Base-by-base conservation (phyloP, 2,329 filamentous ascomycete genomes). In the Penicillium sp. region DNA sequence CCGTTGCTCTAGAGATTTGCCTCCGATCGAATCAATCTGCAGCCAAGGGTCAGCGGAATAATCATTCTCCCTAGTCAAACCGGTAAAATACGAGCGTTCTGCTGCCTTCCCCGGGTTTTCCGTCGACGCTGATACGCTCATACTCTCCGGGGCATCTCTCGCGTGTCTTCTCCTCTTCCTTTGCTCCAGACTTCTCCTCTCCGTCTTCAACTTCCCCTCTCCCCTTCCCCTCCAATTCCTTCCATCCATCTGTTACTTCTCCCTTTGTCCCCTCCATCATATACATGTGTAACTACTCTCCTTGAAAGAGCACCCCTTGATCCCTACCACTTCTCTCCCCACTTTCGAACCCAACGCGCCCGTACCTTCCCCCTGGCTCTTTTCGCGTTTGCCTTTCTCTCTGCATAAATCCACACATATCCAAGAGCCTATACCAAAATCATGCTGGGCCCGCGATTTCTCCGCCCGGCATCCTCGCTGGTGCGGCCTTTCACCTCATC, bases 401-500 rank as follows among this genome's bases (percentile, higher is more conserved):
- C 37, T 7, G 22, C 35, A 27, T 56, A 41, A 47, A 26, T 14
- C 37, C 21, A 46, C 21, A 46, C 41, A 2, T 35, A 22, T 16
- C 47, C 22, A 48, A 53, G 19, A 22, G 39, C 16, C 35, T 7
- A 33, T 33, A 33, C 31, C 35, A 48, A 46, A 46, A 74, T 47
- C 57, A 79, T 80, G 77, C 68, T 80, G 65, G 67, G 70, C 59
- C 68, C 74, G 68, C 80, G 81, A 69, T 72, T 86, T 65, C 69
- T 81, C 65, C 82, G 78, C 64, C 75, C 78, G 60, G 64, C 71
- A 70, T 65, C 76, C 61, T 82, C 80, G 70, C 77, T 79, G 65
- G 70, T 82, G 61, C 82, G 86, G 67, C 77, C 84, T 65, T 83
- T 90, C 70, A 80, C 81, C 71, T 82, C 83, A 56, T 84, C 85